Percentiles rank a stretch among this genome's conserved stretches.
Conservation (phyloP, 202 grass and related monocot species). For the Setaria viridis region DNA sequence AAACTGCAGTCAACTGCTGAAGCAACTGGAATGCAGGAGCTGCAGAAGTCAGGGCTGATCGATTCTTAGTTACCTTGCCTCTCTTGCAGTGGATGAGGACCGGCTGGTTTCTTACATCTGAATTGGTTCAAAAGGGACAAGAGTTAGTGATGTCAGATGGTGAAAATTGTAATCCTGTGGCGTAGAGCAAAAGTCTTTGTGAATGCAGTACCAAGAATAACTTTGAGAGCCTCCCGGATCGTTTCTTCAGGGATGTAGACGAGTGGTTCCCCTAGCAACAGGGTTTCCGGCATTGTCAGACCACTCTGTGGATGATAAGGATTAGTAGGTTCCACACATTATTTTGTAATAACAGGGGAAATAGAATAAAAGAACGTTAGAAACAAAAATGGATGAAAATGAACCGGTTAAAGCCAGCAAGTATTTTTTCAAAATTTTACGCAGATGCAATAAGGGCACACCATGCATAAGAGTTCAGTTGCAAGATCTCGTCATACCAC, state of each 20-base stretch:
- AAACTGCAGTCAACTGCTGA: background rate
- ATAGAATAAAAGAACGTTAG: background rate
- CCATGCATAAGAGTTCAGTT: slow-evolving; percentile 1
- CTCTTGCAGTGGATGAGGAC: slow-evolving; percentile 94
- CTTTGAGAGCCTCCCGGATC: slow-evolving; percentile 78
- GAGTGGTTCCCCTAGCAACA: slow-evolving; percentile 59
- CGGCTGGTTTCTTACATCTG: slow-evolving; percentile 81
- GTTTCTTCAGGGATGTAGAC: slow-evolving; percentile 75
- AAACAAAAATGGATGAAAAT: background rate
- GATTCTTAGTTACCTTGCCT: slow-evolving; percentile 63
- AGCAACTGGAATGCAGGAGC: background rate
- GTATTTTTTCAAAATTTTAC: background rate
- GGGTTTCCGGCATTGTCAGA: slow-evolving; percentile 34
- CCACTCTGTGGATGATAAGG: background rate
- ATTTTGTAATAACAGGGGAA: background rate
- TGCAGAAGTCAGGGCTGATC: background rate
- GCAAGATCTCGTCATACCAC: background rate
- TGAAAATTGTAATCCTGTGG: background rate
- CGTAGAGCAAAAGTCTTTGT: background rate
- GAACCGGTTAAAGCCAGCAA: background rate
- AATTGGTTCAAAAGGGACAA: slow-evolving; percentile 24
- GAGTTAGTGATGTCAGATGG: background rate
- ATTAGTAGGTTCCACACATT: background rate
- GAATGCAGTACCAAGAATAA: slow-evolving; percentile 63
- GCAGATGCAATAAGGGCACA: background rate